Evolutionary conservation across 2,329 filamentous ascomycete genomes (phyloP).

Genomic region (Tolypocladium guangdongense): DNA sequence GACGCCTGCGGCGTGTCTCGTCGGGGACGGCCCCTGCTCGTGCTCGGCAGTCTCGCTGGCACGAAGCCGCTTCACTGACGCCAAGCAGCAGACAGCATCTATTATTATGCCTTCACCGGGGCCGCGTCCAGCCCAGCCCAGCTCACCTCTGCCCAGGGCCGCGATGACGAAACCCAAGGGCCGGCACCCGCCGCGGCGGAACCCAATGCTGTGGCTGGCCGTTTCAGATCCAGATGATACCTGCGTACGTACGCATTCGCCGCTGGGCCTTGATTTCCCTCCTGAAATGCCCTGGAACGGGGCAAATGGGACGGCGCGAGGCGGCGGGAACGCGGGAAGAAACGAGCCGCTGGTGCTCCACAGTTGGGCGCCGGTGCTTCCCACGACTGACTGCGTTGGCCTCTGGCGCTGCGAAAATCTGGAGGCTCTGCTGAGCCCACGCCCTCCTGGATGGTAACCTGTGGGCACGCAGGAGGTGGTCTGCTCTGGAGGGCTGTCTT

Average conservation of each 20-base stretch:
- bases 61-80: background rate
- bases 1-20: background rate
- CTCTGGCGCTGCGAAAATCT: background rate
- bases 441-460: too few relatives aligned
- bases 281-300: background rate
- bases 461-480: too few relatives aligned
- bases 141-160: background rate
- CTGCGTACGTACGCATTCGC: too few relatives aligned
- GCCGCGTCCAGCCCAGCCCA: too few relatives aligned
- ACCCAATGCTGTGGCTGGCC: background rate
- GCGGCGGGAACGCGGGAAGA: background rate
- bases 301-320: background rate
- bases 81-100: background rate
- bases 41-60: background rate
- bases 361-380: slow-evolving; percentile 8
- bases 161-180: background rate
- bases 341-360: slow-evolving; percentile 3
- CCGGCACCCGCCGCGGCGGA: background rate
- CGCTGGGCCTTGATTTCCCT: too few relatives aligned
- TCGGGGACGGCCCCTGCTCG: background rate
- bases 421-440: background rate
- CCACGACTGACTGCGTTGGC: background rate
- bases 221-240: background rate
- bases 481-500: background rate
- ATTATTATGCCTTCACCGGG: background rate